Base-by-base conservation (phyloP, 2,329 filamentous ascomycete genomes). In the Fusarium transvaalense region DNA sequence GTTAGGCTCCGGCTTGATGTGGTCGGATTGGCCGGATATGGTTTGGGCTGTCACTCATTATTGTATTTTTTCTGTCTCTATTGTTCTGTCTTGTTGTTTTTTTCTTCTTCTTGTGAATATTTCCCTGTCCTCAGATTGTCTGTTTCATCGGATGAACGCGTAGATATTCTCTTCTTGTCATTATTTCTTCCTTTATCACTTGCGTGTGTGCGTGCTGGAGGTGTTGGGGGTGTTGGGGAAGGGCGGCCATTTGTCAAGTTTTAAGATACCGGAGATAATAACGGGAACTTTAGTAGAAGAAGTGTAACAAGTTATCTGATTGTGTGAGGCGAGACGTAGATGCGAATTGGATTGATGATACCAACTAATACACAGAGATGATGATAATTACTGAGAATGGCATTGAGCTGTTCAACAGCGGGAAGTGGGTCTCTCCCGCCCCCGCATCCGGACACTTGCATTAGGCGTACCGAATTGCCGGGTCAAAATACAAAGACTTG, bases 401-500 rank as follows among this genome's bases (percentile, higher is more conserved):
- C 29, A 29, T 25, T 25, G 21, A 10, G 21, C 15, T 41, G 38
- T 23, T 15, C 0, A 41, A 41, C 7, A 23, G 39, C 59, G 59
- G 61, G 45, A 64, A 64, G 61, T 64, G 61, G 59, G 61, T 60
- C 41, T 38, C 43, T 63, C 50, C 52, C 59, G 52, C 21, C 21
- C 60, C 61, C 60, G n/a, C 31, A 46, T 34, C n/a, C 27, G 19
- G 35, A 14, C 14, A 50, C 55, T 47, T 65, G 55, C 62, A 61
- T 65, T 60, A 65, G 47, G 53, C 39, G 43, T 55, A 61, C 61
- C 62, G 14, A 27, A 61, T 10, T 65, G 54, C 32, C 47, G 63
- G 63, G 55, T 51, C 34, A 38, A 39, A 61, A 54, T 31, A 45
- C 41, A 39, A 23, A 66, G 51, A 62, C 52, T 31, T 51, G 53